A percentile compares a stretch with the other conserved stretches of the same genome.
phyloP scores from a whole-genome alignment of 2,329 filamentous ascomycete species.

The Paraphoma chrysanthemicola region DNA sequence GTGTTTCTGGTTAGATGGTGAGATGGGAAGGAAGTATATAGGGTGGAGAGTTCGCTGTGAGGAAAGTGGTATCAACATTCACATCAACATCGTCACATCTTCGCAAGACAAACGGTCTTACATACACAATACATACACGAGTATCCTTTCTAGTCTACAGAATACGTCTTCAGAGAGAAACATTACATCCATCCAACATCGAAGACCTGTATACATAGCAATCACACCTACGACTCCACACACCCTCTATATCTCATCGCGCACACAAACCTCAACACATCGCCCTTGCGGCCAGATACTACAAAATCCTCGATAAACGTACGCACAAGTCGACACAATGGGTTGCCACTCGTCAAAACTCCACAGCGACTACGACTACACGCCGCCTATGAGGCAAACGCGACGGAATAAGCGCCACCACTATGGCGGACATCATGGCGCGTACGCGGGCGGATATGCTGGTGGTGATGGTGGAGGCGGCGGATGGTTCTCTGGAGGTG shows the following conservation, averaged over 20 bases:
- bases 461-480: conserved; percentile 8
- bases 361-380: conserved; percentile 8
- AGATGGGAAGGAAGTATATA: not conserved
- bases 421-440: not conserved
- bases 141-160: too few relatives aligned
- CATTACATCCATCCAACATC: too few relatives aligned
- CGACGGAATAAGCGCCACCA: not conserved
- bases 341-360: conserved; percentile 27
- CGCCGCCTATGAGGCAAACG: conserved; percentile 17
- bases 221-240: too few relatives aligned
- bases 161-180: too few relatives aligned
- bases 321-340: conserved; percentile 11
- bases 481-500: conserved; percentile 17
- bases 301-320: not conserved
- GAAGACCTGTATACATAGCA: too few relatives aligned
- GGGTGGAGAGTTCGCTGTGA: too few relatives aligned
- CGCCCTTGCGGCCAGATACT: not conserved
- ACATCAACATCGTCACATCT: too few relatives aligned
- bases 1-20: not conserved
- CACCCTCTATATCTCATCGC: too few relatives aligned
- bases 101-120: too few relatives aligned
- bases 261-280: not conserved
- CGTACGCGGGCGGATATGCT: not conserved
- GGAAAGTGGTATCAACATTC: too few relatives aligned
- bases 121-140: too few relatives aligned